Conservation (phyloP, 192 early-diverging fungal genomes). For the Geranomyces michiganensis region DNA sequence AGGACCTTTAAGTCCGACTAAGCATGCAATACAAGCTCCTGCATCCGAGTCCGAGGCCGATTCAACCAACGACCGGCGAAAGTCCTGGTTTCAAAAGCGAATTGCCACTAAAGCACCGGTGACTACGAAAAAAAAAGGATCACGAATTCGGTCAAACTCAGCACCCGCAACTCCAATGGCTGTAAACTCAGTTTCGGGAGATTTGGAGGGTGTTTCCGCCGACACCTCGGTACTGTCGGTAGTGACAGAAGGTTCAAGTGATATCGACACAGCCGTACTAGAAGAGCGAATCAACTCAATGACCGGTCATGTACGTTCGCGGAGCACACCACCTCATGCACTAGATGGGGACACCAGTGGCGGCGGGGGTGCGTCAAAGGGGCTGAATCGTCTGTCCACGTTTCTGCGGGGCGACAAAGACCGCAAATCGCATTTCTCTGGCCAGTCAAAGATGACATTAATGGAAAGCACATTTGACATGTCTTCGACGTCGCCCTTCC, state of each 20-base stretch:
- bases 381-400: constrained; percentile 2
- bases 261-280: neutral
- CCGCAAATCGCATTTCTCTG: neutral
- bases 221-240: constrained; percentile 5
- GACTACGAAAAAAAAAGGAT: neutral
- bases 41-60: neutral
- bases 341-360: neutral
- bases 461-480: neutral
- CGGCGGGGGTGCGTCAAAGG: neutral
- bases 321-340: constrained; percentile 6
- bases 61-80: constrained; percentile 13
- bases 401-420: neutral
- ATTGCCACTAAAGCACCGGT: constrained; percentile 17
- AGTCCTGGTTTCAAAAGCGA: constrained; percentile 41
- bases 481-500: neutral
- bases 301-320: constrained; percentile 10
- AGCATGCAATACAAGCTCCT: neutral
- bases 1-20: neutral
- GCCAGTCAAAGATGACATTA: neutral
- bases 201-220: constrained; percentile 1
- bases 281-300: neutral
- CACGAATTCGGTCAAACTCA: constrained; percentile 29
- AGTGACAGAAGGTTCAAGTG: constrained; percentile 18
- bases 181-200: neutral
- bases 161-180: constrained; percentile 15